Base-by-base conservation (phyloP, 139 green algal genomes). In the Pseudopediastrum boryanum region DNA sequence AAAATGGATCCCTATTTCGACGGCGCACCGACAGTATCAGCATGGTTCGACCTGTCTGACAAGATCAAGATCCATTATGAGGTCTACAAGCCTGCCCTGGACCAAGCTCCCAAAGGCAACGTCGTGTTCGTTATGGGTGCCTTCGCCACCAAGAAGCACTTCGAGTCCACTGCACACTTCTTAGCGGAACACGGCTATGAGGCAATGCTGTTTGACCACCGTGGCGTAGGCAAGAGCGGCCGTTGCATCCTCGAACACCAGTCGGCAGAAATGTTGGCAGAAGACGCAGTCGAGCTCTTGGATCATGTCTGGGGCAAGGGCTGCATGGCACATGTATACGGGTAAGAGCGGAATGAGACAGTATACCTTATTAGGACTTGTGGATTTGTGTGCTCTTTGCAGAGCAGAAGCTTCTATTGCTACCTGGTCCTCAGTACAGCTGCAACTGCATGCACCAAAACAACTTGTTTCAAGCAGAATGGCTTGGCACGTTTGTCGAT, bases 101-200 rank as follows among this genome's bases (percentile, higher is more conserved):
- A 62, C 51, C 4, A 62, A 3, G 2, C 6, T 7, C 16, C 6
- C 7, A 7, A 31, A 8, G 31, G 6, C 29, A 21, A 35, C 21
- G 35, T 68, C 33, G 48, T 81, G 46, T n/a, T 81, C 43, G 36
- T 81, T 12, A 81, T 81, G 75, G 75, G 75, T 2, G 75, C 75
- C 1, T 75, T 81, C 39, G 62, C 54, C n/a, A 74, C 58, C 13
- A 50, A 36, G 31, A 42, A 46, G 19, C 62, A 75, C 48, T 81
- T 75, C 10, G 63, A 35, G 12, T 36, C 39, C 63, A 39, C 35
- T n/a, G 75, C 75, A 13, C 46, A 29, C 13, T 8, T 56, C n/a
- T 13, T 81, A 12, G 75, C 75, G 7, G 27, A 66, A 27, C 44
- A 61, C 2, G 76, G 64, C 31, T 48, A 82, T 23, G 63, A 81